Evolutionary conservation across 257 asterid species (phyloP), one percentile per base, ranked within the genome.

Genomic region (Lycium ferocissimum): DNA sequence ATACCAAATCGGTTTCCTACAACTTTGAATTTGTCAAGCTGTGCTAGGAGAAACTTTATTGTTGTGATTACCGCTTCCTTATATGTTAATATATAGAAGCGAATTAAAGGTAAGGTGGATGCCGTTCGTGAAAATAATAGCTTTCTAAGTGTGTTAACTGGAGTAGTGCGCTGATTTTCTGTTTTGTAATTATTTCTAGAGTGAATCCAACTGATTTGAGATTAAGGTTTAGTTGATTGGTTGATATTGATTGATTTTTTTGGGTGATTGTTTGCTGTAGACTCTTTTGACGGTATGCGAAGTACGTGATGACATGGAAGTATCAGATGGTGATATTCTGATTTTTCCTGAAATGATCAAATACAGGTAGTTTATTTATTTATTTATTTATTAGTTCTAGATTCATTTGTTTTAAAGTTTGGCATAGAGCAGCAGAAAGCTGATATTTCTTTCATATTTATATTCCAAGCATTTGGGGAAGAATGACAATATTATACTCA

Each of bases 331-430:
- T 79, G 99, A 95, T 90, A 93, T 93, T 87, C 79, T 97, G 85
- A 45, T 94, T 86, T 97, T 95, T 87, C 99, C 99, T n/a, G 97
- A 97, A 58, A 95, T 92, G 99, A 86, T 84, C 81, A 84, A 92
- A 81, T 95, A 88, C 93, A 95, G 99, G 99, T 95, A 94, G 26
- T 51, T 53, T 78, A 78, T 78, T 53, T 78, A 15, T 13, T 78
- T 53, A 54, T 78, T 62, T 38, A 20, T 26, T 26, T 26, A 26
- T 26, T 56, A 11, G 1, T 62, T 62, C 11, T 62, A 22, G 11
- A 22, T 22, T 78, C 49, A 26, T 78, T 78, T 14, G 0, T 14
- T 53, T 11, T 26, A 33, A 53, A 76, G 7, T 49, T 76, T 53
- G 26, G 65, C 82, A 33, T 53, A 7, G 47, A 26, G 82, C 82